Evolutionary conservation across 2,329 filamentous ascomycete species (phyloP), one percentile per base, ranked within the genome.

Genomic region (Paraconiothyrium brasiliense): DNA sequence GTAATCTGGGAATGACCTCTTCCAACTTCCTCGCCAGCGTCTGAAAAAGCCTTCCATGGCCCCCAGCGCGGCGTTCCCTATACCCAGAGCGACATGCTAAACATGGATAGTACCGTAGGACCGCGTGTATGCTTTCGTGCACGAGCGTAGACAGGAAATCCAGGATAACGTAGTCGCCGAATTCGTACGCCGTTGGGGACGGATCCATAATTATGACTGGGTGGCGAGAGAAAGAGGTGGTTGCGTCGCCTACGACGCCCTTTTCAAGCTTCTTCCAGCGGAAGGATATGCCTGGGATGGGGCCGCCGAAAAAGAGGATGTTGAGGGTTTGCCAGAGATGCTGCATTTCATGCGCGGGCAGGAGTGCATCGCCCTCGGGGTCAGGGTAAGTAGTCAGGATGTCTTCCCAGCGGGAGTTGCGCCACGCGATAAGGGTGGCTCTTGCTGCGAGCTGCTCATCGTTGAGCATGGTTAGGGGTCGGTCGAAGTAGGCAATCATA

Each of bases 11-110:
- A 13, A 61, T 62, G 2, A 65, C 69, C 32, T 67, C 62, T 32
- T 70, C 68, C 7, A 72, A 49, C 58, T 66, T 67, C 32, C 43
- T 43, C 8, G 60, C 69, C 7, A 71, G 35, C 0, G 66, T 32
- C 56, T 70, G 68, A 58, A 69, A 72, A 30, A 64, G 61, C 32
- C 68, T 60, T 9, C 65, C 69, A 51, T 72, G 68, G 0, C 68
- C 67, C 4, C 57, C 41, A 9, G 22, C 34, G 14, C 43, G 59
- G 4, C 59, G 49, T 34, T 61, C 62, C 11, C 35, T 27, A 9
- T 61, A 54, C 47, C 64, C 60, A 54, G 57, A 65, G 1, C 59
- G 49, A 41, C 65, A 71, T 0, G 50, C 52, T 8, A 62, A 47
- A 39, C 69, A 70, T 4, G 64, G 46, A 20, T 67, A 67, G 6